Conservation (phyloP, 495 filamentous ascomycete genomes). For the Podospora didyma region DNA sequence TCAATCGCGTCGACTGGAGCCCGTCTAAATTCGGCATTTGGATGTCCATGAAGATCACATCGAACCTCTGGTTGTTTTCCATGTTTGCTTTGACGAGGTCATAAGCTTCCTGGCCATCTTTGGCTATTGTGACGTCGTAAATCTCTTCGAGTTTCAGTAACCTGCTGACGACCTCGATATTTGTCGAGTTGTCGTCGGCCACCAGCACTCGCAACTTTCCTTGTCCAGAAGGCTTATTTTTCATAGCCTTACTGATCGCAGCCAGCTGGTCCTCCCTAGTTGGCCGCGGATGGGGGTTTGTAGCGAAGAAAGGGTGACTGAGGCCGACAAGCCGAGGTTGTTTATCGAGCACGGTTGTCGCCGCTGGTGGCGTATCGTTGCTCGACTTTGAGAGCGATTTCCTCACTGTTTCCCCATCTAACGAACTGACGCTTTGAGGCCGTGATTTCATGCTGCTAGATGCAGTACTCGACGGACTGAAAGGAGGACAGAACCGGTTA, state of each 20-base stretch:
- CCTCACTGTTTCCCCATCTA: slow-evolving; percentile 56
- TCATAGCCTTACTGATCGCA: slow-evolving; percentile 46
- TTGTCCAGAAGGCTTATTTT: slow-evolving; percentile 45
- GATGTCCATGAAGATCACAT: slow-evolving; percentile 93
- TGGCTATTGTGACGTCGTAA: slow-evolving; percentile 72
- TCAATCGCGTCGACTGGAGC: slow-evolving; percentile 80
- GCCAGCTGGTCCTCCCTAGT: slow-evolving; percentile 36
- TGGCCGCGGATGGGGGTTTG: slow-evolving; percentile 40
- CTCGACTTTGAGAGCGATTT: slow-evolving; percentile 29
- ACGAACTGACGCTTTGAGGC: slow-evolving; percentile 69
- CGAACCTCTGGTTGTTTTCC: slow-evolving; percentile 65
- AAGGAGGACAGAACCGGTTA: slow-evolving; percentile 32
- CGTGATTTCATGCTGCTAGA: slow-evolving; percentile 60
- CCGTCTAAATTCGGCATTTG: slow-evolving; percentile 94
- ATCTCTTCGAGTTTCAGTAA: slow-evolving; percentile 54
- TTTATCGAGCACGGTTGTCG: slow-evolving; percentile 35
- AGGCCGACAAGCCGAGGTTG: slow-evolving; percentile 79
- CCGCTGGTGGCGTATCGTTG: slow-evolving; percentile 19
- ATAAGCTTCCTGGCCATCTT: slow-evolving; percentile 86
- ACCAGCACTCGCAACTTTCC: slow-evolving; percentile 79
- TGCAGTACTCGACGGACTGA: slow-evolving; percentile 41
- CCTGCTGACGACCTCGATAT: slow-evolving; percentile 78
- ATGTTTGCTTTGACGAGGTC: slow-evolving; percentile 80
- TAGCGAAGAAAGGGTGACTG: slow-evolving; percentile 80
- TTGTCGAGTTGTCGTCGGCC: slow-evolving; percentile 92